These are phyloP conservation scores for Rhizoclosmatium sp. DNA, from an alignment of 192 early-diverging fungal species.

Conservation along the genomic window DNA sequence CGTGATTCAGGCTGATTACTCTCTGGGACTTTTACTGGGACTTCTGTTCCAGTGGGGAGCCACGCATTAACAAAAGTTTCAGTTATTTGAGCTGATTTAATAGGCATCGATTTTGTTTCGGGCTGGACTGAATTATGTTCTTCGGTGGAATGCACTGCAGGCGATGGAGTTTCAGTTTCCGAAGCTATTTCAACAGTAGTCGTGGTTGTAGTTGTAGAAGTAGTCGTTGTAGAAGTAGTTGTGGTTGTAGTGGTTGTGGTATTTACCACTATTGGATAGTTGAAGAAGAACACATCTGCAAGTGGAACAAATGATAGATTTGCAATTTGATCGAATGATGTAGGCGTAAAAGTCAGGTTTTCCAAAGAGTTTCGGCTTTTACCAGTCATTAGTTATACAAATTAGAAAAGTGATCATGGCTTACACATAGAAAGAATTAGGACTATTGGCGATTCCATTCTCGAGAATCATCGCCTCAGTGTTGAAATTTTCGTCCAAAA, in stretches of 20 bases:
- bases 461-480: background rate
- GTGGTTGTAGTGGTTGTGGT: constrained; percentile 3
- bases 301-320: background rate
- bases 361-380: constrained; percentile 5
- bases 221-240: background rate
- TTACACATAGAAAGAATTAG: constrained; percentile 28
- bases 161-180: background rate
- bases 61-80: no score
- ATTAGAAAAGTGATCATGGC: background rate
- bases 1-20: no score
- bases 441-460: background rate
- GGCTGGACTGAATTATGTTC: no score
- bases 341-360: constrained; percentile 3
- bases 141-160: background rate
- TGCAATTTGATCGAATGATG: background rate
- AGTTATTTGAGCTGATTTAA: no score
- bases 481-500: constrained; percentile 22
- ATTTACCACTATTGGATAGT: constrained; percentile 1
- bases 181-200: background rate
- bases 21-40: no score
- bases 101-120: no score
- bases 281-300: constrained; percentile 16
- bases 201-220: background rate
- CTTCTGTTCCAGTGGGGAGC: no score
- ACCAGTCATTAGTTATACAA: background rate